Conservation (phyloP, 768 basidiomycete genomes). For the Tylopilus intermedius region DNA sequence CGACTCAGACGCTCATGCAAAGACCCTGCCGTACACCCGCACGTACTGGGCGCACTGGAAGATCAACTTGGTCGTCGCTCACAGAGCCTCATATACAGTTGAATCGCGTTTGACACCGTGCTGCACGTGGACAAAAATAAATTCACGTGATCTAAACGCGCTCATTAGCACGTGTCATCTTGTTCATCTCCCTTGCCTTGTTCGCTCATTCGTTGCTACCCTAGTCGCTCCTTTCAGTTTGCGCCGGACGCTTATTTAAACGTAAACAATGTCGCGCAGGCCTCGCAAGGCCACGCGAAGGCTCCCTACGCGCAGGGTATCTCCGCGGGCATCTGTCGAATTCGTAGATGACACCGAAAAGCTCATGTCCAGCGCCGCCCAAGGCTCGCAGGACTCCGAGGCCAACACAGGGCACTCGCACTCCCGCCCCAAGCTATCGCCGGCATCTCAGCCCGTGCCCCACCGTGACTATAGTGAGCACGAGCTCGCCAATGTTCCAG, state of each 20-base stretch:
- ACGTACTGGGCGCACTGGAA: too few species aligned
- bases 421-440: conserved; percentile 11
- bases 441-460: conserved; percentile 8
- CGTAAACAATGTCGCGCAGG: conserved; percentile 15
- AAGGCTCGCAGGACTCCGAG: neutral
- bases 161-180: conserved; percentile 18
- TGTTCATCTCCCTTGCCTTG: conserved; percentile 11
- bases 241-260: conserved; percentile 26
- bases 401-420: neutral
- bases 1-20: conserved; percentile 9
- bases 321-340: conserved; percentile 5
- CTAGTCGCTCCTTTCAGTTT: conserved; percentile 21
- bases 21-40: too few species aligned
- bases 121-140: conserved; percentile 22
- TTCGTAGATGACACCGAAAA: conserved; percentile 23
- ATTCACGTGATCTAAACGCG: conserved; percentile 29
- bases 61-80: neutral
- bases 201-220: conserved; percentile 8
- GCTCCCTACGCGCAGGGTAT: conserved; percentile 7
- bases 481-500: conserved; percentile 28
- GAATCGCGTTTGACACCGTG: neutral
- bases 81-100: too few species aligned
- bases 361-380: conserved; percentile 6
- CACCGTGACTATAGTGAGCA: conserved; percentile 25
- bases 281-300: conserved; percentile 9